Evolutionary conservation across 2,329 filamentous ascomycete species (phyloP).

Genomic region (Cladosporium phlei): DNA sequence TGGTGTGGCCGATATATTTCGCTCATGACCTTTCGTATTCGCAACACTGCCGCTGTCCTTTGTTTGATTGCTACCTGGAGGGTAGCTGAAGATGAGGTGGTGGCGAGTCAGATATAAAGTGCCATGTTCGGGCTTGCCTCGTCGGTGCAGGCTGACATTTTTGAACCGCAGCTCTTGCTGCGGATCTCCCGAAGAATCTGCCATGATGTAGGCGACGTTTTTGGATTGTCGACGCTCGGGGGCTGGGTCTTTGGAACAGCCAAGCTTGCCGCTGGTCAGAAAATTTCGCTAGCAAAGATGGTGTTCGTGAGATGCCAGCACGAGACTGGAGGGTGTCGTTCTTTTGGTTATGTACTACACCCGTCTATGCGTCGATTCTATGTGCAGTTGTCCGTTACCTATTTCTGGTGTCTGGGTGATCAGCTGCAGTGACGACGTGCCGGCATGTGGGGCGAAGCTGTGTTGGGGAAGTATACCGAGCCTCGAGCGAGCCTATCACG

Average conservation of each 20-base stretch:
- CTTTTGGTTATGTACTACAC: too few species aligned
- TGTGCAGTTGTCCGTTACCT: neutral
- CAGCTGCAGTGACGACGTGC: conserved; percentile 5
- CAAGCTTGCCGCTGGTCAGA: too few species aligned
- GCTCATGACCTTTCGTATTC: conserved; percentile 19
- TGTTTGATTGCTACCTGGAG: conserved; percentile 30
- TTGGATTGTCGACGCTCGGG: neutral
- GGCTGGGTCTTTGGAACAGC: too few species aligned
- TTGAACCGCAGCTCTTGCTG: conserved; percentile 45
- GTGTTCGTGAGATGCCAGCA: too few species aligned
- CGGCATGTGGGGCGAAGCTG: neutral
- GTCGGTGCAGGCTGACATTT: conserved; percentile 55
- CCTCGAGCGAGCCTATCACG: neutral
- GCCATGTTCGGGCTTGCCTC: conserved; percentile 53
- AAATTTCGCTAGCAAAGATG: too few species aligned
- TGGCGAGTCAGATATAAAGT: conserved; percentile 60
- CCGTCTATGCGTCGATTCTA: too few species aligned
- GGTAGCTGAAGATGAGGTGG: conserved; percentile 61
- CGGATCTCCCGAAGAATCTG: neutral
- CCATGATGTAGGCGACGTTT: neutral
- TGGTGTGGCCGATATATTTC: neutral
- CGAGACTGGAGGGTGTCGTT: too few species aligned
- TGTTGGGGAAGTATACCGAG: neutral
- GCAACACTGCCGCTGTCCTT: neutral
- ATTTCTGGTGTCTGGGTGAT: conserved; percentile 3